phyloP scores from a whole-genome alignment of 2,329 filamentous ascomycete genomes.

The Plectosphaerella plurivora region DNA sequence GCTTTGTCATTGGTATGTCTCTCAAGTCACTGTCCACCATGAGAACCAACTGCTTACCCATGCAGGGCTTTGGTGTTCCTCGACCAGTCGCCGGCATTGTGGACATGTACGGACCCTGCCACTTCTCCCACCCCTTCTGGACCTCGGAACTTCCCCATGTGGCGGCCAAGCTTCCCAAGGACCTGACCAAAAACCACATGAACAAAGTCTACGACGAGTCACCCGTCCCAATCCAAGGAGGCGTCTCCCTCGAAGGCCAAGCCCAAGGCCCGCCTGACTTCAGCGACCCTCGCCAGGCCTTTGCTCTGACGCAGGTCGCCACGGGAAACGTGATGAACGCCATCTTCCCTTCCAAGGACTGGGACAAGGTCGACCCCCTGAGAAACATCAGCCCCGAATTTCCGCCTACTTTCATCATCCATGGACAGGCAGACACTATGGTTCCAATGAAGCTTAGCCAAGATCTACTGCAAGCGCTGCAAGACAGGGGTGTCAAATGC shows the following conservation, averaged over 20 bases:
- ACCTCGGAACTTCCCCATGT: conserved; percentile 23
- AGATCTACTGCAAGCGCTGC: conserved; percentile 19
- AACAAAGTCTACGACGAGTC: conserved; percentile 27
- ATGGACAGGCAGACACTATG: conserved; percentile 32
- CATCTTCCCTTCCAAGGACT: conserved; percentile 19
- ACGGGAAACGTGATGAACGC: conserved; percentile 29
- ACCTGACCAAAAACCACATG: conserved; percentile 23
- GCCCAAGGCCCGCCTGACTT: conserved; percentile 26
- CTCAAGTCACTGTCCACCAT: not conserved
- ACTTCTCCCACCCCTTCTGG: conserved; percentile 33
- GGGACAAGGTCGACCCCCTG: conserved; percentile 26
- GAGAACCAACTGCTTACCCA: not conserved
- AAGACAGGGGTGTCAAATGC: conserved; percentile 23
- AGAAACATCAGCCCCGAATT: conserved; percentile 22
- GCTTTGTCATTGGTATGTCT: conserved; percentile 27
- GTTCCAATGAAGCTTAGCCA: conserved; percentile 30
- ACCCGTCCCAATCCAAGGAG: conserved; percentile 29
- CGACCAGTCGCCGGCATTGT: conserved; percentile 30
- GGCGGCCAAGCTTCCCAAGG: conserved; percentile 17
- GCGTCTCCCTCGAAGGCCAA: conserved; percentile 36
- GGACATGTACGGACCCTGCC: conserved; percentile 35
- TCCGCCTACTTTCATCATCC: conserved; percentile 36
- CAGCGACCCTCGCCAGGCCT: conserved; percentile 28
- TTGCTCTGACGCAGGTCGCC: conserved; percentile 35
- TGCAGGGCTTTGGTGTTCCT: conserved; percentile 29